Evolutionary conservation across 2,329 filamentous ascomycete genomes (phyloP), one percentile per base, ranked within the genome.

Genomic region (Ceratocystis colombiana): DNA sequence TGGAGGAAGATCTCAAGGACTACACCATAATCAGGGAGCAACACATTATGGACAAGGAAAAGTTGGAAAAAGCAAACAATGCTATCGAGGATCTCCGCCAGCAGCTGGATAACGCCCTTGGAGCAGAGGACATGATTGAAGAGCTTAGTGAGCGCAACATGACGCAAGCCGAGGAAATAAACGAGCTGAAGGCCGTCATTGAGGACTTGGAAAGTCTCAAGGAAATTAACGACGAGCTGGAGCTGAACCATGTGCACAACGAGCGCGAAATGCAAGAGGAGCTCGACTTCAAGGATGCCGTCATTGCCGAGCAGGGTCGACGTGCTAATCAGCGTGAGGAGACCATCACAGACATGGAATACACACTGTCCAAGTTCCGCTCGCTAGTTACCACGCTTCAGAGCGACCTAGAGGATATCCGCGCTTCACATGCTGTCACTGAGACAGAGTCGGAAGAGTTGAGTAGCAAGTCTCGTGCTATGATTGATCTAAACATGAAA

Each of bases 401-500:
- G 75, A 85, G 80, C 70, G 91, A 96, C 73, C 78, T 97, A 70
- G 89, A 96, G 71, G 92, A 97, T 72, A 93, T 96, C 82, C 85
- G 90, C 68, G 89, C 92, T 12, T 95, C 91, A 3, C 90, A 95
- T 72, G 90, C 92, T 57, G 88, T 97, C 70, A 95, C 91, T 0
- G 94, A 97, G 75, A 88, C 88, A 17, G 92, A 97, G 74, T 91
- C 93, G 0, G 91, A 92, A 73, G 90, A 97, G 74, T 84, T 97
- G 66, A 92, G 87, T 70, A 89, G 84, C 71, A 88, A 90, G 69
- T 96, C 93, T 57, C 85, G 91, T 69, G 91, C 93, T 65, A 96
- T 99, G 88, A 89, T 96, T 84, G 93, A 99, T 72, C 82, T 99
- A 59, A 97, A 97, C 75, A 84, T 93, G 82, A 95, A 96, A 76